Percentiles rank a stretch among this genome's conserved stretches.
Conservation (phyloP, 208 protist genomes). For the Strigomonas culicis region DNA sequence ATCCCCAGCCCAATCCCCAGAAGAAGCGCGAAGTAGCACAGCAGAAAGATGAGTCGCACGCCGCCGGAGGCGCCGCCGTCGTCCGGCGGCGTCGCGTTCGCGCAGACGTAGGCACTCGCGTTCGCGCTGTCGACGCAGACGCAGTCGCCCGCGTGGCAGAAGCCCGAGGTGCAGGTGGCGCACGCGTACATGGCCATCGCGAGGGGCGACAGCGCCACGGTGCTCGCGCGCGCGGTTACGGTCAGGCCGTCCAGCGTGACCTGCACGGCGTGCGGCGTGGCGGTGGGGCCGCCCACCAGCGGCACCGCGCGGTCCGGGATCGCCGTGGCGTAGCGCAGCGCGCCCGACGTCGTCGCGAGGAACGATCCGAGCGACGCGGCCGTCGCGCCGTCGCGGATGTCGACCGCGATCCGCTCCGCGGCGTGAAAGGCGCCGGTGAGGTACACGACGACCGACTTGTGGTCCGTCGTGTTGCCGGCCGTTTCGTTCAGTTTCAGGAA, state of each 20-base stretch:
- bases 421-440: not conserved
- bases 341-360: slow-evolving; percentile 9
- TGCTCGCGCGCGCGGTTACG: slow-evolving; percentile 22
- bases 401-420: not conserved
- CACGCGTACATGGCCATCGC: slow-evolving; percentile 43
- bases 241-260: slow-evolving; percentile 34
- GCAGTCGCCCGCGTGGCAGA: slow-evolving; percentile 27
- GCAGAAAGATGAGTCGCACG: slow-evolving; percentile 24
- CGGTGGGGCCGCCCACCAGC: not conserved
- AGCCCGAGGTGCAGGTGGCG: slow-evolving; percentile 36
- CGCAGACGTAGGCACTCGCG: slow-evolving; percentile 28
- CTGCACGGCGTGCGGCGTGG: slow-evolving; percentile 18
- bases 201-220: slow-evolving; percentile 55
- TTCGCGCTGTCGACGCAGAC: slow-evolving; percentile 31
- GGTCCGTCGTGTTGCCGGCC: slow-evolving; percentile 4
- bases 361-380: slow-evolving; percentile 17
- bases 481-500: no score
- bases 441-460: not conserved
- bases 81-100: not conserved
- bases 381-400: slow-evolving; percentile 6
- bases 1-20: slow-evolving; percentile 28
- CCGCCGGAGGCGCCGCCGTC: not conserved
- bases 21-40: slow-evolving; percentile 36
- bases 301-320: slow-evolving; percentile 19
- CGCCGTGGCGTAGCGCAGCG: slow-evolving; percentile 19